Conservation (phyloP, 2,329 filamentous ascomycete genomes). For the Trichoderma guizhouense region DNA sequence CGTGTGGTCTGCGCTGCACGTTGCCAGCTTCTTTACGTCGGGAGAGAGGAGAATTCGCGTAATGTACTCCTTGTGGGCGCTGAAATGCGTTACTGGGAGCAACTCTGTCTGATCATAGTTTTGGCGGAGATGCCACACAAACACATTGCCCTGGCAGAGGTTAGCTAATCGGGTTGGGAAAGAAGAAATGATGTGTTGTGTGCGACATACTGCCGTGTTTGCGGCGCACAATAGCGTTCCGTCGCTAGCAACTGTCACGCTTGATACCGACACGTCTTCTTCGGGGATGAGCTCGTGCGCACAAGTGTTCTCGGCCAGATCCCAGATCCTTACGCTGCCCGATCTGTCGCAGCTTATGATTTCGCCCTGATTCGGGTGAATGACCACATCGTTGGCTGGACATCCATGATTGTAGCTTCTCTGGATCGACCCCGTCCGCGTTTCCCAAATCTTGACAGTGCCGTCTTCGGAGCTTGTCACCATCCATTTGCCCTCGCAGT, state of each 20-base stretch:
- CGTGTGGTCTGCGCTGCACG: conserved; percentile 88
- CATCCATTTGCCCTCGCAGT: conserved; percentile 99
- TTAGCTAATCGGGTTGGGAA: background rate
- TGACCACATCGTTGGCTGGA: conserved; percentile 96
- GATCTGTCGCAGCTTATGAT: conserved; percentile 93
- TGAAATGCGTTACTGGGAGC: conserved; percentile 83
- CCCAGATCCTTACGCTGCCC: conserved; percentile 93
- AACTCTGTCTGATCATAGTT: conserved; percentile 78
- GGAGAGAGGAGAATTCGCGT: conserved; percentile 88
- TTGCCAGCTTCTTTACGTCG: conserved; percentile 90
- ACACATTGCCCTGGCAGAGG: conserved; percentile 75
- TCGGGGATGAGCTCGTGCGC: conserved; percentile 94
- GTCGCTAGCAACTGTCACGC: conserved; percentile 93
- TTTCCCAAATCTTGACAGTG: conserved; percentile 97
- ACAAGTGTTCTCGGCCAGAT: conserved; percentile 94
- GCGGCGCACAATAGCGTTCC: conserved; percentile 89
- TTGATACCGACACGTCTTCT: conserved; percentile 89
- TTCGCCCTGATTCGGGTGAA: conserved; percentile 97
- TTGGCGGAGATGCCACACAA: conserved; percentile 92
- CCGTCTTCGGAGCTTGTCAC: conserved; percentile 96
- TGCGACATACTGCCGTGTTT: conserved; percentile 70
- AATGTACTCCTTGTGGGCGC: conserved; percentile 87
- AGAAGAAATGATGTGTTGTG: background rate
- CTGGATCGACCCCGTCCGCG: conserved; percentile 78
- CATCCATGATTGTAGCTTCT: conserved; percentile 88